Evolutionary conservation across 2,329 filamentous ascomycete species (phyloP).

Genomic region (Sporothrix brasiliensis): DNA sequence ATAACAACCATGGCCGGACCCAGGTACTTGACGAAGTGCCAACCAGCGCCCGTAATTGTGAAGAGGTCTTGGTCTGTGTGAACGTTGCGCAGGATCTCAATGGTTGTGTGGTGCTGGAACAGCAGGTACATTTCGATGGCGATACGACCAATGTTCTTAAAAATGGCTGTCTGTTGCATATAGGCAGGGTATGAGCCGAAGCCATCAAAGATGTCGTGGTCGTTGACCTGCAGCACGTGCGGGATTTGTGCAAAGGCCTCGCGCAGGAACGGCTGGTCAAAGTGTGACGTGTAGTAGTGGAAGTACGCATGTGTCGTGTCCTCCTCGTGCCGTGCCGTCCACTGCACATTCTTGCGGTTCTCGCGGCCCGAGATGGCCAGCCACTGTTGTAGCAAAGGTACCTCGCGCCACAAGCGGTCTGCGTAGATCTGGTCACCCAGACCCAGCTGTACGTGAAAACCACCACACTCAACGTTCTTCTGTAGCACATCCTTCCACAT

Average conservation of each 20-base stretch:
- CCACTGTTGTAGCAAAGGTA: conserved; percentile 93
- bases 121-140: conserved; percentile 97
- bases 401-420: conserved; percentile 93
- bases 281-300: conserved; percentile 98
- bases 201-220: conserved; percentile 99
- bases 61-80: conserved; percentile 89
- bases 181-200: conserved; percentile 97
- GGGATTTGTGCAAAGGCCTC: conserved; percentile 98
- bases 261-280: conserved; percentile 90
- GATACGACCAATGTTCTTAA: conserved; percentile 95
- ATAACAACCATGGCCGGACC: conserved; percentile 89
- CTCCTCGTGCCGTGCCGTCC: conserved; percentile 94
- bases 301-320: conserved; percentile 97
- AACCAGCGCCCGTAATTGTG: conserved; percentile 93
- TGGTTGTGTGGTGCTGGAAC: conserved; percentile 96
- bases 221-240: conserved; percentile 88
- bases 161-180: conserved; percentile 97
- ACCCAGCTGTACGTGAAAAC: conserved; percentile 92
- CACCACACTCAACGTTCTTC: conserved; percentile 94
- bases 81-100: conserved; percentile 89
- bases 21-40: conserved; percentile 98
- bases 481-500: conserved; percentile 99
- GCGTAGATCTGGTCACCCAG: conserved; percentile 94
- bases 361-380: conserved; percentile 90
- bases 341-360: conserved; percentile 83